A percentile compares a stretch with the other conserved stretches of the same genome.
phyloP scores from a whole-genome alignment of 768 basidiomycete genomes.

The Leccinum ochraceum region DNA sequence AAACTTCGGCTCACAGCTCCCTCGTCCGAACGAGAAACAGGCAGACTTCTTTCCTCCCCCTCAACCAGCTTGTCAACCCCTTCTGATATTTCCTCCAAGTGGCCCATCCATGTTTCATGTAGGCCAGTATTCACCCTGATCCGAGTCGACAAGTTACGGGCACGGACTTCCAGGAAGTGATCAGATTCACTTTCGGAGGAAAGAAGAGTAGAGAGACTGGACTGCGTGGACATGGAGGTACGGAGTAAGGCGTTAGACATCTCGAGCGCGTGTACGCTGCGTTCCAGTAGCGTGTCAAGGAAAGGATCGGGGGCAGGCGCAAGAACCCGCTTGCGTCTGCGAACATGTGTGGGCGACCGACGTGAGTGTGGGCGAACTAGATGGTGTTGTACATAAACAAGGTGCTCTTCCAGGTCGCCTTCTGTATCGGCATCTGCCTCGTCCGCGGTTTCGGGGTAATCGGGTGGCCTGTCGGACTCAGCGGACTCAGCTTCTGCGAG shows the following conservation, averaged over 20 bases:
- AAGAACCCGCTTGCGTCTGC: constrained; percentile 32
- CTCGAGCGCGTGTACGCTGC: constrained; percentile 83
- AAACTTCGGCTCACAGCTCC: constrained; percentile 46
- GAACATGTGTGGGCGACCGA: constrained; percentile 24
- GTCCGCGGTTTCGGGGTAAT: constrained; percentile 76
- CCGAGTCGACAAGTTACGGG: constrained; percentile 52
- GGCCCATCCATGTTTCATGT: constrained; percentile 63
- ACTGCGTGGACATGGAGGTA: constrained; percentile 71
- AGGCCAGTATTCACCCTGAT: constrained; percentile 46
- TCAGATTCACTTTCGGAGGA: constrained; percentile 49
- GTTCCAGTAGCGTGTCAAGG: constrained; percentile 75
- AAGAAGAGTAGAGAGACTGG: constrained; percentile 51
- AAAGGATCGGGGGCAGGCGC: constrained; percentile 47
- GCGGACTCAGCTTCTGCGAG: constrained; percentile 41
- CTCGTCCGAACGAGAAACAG: constrained; percentile 14
- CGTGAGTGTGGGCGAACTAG: constrained; percentile 37
- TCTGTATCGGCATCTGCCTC: constrained; percentile 75
- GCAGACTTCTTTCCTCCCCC: constrained; percentile 17
- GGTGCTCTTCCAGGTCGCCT: constrained; percentile 26
- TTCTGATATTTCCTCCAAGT: constrained; percentile 63
- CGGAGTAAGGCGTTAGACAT: constrained; percentile 81
- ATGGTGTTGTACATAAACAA: constrained; percentile 28
- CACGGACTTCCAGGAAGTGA: constrained; percentile 46
- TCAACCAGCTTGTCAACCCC: constrained; percentile 62
- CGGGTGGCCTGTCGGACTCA: constrained; percentile 65